Base-by-base conservation (phyloP, 495 filamentous ascomycete genomes). In the Neurospora pannonica region DNA sequence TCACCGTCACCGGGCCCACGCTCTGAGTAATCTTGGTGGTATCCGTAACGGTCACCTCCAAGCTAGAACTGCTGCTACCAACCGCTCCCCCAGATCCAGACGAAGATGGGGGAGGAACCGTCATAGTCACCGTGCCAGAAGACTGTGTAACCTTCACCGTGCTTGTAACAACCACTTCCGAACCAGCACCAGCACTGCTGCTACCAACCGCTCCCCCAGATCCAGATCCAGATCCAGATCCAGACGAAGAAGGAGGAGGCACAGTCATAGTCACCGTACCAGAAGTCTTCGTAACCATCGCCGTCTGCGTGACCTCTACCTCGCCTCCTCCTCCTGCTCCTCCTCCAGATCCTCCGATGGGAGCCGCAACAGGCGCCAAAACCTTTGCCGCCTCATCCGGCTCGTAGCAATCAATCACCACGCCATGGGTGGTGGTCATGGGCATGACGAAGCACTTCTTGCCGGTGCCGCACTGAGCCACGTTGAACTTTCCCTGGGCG, bases 391-490 rank as follows among this genome's bases (percentile, higher is more conserved):
- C 83, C 13, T 74, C 75, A 17, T 74, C 75, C 6, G 78, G 73
- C 71, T 81, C 76, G 36, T 75, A 74, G 71, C 85, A 86, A n/a
- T 77, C 80, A 40, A 86, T 72, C 67, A 79, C 73, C 9, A 82
- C 81, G 5, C 83, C 84, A 2, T 73, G 74, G 24, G 78, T 76
- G 0, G 80, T 82, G 13, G 80, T 79, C 82, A 85, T 82, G 8
- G 85, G 85, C 67, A 85, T 72, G 24, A 83, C 85, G 43, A 79
- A 81, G 75, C 85, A 86, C 42, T 77, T 78, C 15, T 78, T 77
- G 15, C 77, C 76, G 21, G 31, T 10, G 54, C 37, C 70, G 73
- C 83, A 85, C 5, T 75, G 71, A 28, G 70, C 71, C 5, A 84
- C 77, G n/a, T 79, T 73, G 43, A 83, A 85, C 38, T 54, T 74